These are phyloP conservation scores for Geotrichum carabidarum DNA, from an alignment of 1,139 yeast species.

Conservation along the genomic window DNA sequence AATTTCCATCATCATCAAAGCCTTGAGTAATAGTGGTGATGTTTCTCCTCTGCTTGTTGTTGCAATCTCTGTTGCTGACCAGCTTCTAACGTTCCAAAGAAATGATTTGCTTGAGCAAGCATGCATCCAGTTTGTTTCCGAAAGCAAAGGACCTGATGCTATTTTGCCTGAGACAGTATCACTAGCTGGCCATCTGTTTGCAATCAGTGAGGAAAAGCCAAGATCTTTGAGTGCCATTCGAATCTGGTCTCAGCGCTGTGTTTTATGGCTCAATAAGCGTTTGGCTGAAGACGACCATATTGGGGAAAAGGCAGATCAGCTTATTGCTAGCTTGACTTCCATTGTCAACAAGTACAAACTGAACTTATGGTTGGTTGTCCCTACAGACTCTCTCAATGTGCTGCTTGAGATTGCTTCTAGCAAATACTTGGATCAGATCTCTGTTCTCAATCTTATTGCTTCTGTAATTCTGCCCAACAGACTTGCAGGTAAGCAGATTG, in stretches of 20 bases:
- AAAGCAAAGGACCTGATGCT: conserved; percentile 16
- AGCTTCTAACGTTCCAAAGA: background rate
- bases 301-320: conserved; percentile 15
- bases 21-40: background rate
- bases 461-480: conserved; percentile 40
- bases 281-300: conserved; percentile 26
- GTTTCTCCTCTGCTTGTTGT: conserved; percentile 14
- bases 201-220: conserved; percentile 1
- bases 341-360: conserved; percentile 18
- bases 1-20: conserved; percentile 3
- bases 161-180: conserved; percentile 14
- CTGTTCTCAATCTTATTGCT: conserved; percentile 45
- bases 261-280: conserved; percentile 30
- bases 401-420: conserved; percentile 61
- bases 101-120: conserved; percentile 1
- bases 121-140: conserved; percentile 12
- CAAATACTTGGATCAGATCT: conserved; percentile 45
- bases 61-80: conserved; percentile 11
- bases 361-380: conserved; percentile 46
- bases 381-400: conserved; percentile 51
- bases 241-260: conserved; percentile 23
- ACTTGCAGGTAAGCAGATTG: conserved; percentile 33
- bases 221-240: conserved; percentile 15
- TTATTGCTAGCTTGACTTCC: conserved; percentile 6
- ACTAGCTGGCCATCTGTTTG: conserved; percentile 13